Percentiles rank a stretch among this genome's conserved stretches.
Conservation (phyloP, 805 yeast genomes). For the Candida loeiensis region DNA sequence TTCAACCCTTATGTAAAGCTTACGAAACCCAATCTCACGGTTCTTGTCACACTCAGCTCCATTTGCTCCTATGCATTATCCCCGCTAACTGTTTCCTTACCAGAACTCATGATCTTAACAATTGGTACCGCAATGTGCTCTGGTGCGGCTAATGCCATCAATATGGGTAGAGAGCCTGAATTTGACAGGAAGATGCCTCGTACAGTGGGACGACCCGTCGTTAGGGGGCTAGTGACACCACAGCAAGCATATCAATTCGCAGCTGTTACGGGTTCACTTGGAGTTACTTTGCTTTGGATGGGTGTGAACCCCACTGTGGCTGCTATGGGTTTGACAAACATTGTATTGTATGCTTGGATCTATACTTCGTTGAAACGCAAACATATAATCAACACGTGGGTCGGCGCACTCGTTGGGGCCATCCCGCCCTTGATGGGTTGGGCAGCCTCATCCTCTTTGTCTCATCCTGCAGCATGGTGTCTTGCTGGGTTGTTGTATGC, state of each 20-base stretch:
- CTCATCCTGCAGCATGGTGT: conserved; percentile 94
- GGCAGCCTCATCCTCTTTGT: conserved; percentile 77
- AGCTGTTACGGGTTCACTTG: conserved; percentile 63
- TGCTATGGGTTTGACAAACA: conserved; percentile 71
- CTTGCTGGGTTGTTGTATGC: conserved; percentile 86
- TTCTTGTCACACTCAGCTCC: conserved; percentile 84
- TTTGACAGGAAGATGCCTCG: conserved; percentile 85
- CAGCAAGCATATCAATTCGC: conserved; percentile 81
- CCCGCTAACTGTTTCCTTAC: conserved; percentile 73
- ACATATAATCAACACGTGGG: conserved; percentile 92
- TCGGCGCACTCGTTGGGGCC: conserved; percentile 98
- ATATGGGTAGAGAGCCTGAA: conserved; percentile 94
- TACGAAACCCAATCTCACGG: conserved; percentile 87
- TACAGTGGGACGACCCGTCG: conserved; percentile 87
- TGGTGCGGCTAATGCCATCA: conserved; percentile 94
- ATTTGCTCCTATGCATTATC: conserved; percentile 92
- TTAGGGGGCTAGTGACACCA: conserved; percentile 72
- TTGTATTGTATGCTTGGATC: conserved; percentile 80
- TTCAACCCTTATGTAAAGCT: conserved; percentile 67
- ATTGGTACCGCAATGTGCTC: conserved; percentile 84
- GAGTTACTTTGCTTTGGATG: conserved; percentile 60
- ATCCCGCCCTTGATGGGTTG: conserved; percentile 99
- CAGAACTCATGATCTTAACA: conserved; percentile 68
- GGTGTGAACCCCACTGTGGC: conserved; percentile 92
- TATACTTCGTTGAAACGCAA: conserved; percentile 88